Percentiles rank a stretch among this genome's conserved stretches.
Conservation (phyloP, 2,329 filamentous ascomycete species). For the Fusarium nisikadoi region DNA sequence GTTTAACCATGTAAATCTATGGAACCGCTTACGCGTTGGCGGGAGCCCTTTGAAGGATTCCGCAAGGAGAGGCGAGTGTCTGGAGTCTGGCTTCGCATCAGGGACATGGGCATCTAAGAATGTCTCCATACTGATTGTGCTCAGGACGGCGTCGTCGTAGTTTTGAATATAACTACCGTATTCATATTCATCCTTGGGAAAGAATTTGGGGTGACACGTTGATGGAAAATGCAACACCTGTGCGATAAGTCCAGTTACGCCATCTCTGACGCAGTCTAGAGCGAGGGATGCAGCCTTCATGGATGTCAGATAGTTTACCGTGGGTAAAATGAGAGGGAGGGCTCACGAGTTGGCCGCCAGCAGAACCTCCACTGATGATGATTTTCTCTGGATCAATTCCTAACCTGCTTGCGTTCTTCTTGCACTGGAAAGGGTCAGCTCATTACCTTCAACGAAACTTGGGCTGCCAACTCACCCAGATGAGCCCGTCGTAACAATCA, state of each 20-base stretch:
- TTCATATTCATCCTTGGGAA: conserved; percentile 37
- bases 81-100: conserved; percentile 12
- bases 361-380: conserved; percentile 37
- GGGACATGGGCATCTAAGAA: conserved; percentile 22
- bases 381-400: conserved; percentile 34
- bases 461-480: conserved; percentile 30
- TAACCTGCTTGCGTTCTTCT: conserved; percentile 25
- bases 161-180: conserved; percentile 41
- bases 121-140: conserved; percentile 12
- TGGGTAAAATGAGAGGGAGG: not conserved
- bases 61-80: conserved; percentile 39
- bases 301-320: not conserved
- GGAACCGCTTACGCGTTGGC: conserved; percentile 22
- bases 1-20: rapidly evolving
- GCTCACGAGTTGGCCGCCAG: conserved; percentile 33
- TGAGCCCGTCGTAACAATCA: conserved; percentile 38
- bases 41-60: conserved; percentile 23
- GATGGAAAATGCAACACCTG: conserved; percentile 37
- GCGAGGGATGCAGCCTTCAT: conserved; percentile 31
- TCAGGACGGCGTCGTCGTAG: conserved; percentile 12
- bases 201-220: conserved; percentile 41
- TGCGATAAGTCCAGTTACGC: conserved; percentile 33
- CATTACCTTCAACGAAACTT: rapidly evolving
- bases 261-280: conserved; percentile 9
- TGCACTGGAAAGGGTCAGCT: conserved; percentile 24